These are phyloP conservation scores for Aleurites moluccanus DNA, from an alignment of 441 rosid genomes.

Conservation along the genomic window DNA sequence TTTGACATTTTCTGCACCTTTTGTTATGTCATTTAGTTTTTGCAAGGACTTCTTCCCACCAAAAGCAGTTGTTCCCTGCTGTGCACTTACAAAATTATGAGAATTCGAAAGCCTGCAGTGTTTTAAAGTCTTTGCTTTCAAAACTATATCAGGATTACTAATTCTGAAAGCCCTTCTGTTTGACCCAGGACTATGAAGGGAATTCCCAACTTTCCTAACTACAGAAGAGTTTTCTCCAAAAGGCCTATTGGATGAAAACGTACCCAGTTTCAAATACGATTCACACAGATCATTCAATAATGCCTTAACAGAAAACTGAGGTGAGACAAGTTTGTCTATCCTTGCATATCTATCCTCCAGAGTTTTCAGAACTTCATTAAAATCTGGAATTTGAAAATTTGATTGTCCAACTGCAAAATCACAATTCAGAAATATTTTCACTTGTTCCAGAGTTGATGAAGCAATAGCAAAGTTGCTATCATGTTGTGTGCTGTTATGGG, in stretches of 20 bases:
- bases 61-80: conserved; percentile 20
- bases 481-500: background rate
- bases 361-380: conserved; percentile 19
- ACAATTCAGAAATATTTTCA: conserved; percentile 25
- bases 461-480: conserved; percentile 19
- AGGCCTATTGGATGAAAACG: background rate
- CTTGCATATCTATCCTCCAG: conserved; percentile 25
- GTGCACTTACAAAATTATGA: conserved; percentile 3
- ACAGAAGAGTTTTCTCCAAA: background rate
- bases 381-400: conserved; percentile 21
- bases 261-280: conserved; percentile 15
- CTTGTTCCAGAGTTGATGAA: conserved; percentile 22
- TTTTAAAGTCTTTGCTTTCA: conserved; percentile 25
- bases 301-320: conserved; percentile 24
- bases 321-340: conserved; percentile 12
- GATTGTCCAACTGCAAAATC: conserved; percentile 1
- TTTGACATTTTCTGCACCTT: conserved; percentile 61
- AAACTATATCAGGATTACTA: conserved; percentile 13
- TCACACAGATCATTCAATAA: conserved; percentile 30
- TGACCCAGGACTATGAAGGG: conserved; percentile 9
- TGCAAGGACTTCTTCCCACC: conserved; percentile 28
- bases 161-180: conserved; percentile 11
- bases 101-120: conserved; percentile 18
- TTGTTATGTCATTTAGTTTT: conserved; percentile 46
- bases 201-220: conserved; percentile 2